A percentile compares a stretch with the other conserved stretches of the same genome.
These are phyloP conservation scores for Tetracentron sinense DNA, from an alignment of 164 flowering plant species.

Conservation along the genomic window DNA sequence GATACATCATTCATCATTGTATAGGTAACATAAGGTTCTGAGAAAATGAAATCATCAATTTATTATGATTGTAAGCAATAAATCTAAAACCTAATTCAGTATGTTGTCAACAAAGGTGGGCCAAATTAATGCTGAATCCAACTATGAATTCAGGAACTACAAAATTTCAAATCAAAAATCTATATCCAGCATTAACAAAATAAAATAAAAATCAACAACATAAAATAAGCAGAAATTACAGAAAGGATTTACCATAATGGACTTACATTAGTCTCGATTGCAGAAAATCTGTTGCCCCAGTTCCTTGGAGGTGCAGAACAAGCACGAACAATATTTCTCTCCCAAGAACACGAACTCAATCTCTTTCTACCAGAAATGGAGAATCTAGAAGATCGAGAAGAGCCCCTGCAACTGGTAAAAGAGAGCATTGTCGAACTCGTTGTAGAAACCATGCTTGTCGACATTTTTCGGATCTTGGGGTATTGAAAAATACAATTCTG, in stretches of 20 bases:
- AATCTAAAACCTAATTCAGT: constrained; percentile 1
- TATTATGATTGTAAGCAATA: neutral
- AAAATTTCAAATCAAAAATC: too few species aligned
- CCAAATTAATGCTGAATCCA: neutral
- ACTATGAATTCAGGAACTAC: neutral
- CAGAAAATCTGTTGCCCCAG: constrained; percentile 21
- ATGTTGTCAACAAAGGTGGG: neutral
- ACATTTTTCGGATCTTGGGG: constrained; percentile 5
- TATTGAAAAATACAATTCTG: constrained; percentile 7
- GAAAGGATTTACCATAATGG: neutral
- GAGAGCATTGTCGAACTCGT: constrained; percentile 21
- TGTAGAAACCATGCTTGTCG: constrained; percentile 2
- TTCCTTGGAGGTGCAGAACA: constrained; percentile 51
- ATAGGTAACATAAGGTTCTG: neutral
- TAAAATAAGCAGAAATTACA: neutral
- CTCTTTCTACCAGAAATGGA: constrained; percentile 7
- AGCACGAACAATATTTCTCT: constrained; percentile 43
- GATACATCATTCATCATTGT: neutral
- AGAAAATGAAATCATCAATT: neutral
- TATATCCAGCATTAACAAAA: neutral
- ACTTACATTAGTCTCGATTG: constrained; percentile 20
- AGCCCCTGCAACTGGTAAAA: constrained; percentile 3
- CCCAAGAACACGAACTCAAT: constrained; percentile 17
- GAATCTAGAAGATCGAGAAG: constrained; percentile 17
- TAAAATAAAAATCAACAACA: neutral